Evolutionary conservation across 169 alveolate species (phyloP), one percentile per base, ranked within the genome.

Genomic region (Miamiensis avidus): DNA sequence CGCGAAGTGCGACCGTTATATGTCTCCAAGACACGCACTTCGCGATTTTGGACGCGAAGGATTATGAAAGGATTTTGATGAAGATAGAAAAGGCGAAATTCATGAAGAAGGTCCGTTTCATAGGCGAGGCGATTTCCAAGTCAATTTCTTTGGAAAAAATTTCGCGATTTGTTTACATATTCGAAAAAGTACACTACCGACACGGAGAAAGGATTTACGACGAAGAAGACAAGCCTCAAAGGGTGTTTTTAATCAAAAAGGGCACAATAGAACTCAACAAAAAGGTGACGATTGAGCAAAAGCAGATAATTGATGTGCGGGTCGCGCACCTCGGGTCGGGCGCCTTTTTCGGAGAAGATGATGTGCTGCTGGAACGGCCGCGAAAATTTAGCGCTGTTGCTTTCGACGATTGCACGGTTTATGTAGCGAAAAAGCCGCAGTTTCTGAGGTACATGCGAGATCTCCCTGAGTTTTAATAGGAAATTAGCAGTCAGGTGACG

Each of bases 1-100:
- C 88, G 28, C 31, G 86, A 65, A 31, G 69, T 27, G 81, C 81
- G 1, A 74, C 81, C 20, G 69, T 73, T 31, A 31, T 33, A 30
- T 82, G 81, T 31, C 74, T 82, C 1, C 11, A 34, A 25, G 74
- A 82, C 72, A 30, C 74, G 1, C 72, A 69, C 27, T 73, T 73
- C 34, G 78, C 74, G 31, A 64, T 73, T 26, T 73, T 73, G n/a
- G 33, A 82, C 29, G 81, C 72, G 4, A 32, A 65, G 28, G 82
- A 76, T 33, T 83, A 74, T 34, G n/a, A 64, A 20, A 49, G 49
- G 49, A 64, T 85, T 26, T 26, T 49, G 1, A 81, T 30, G 79
- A 81, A 73, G 1, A 32, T n/a, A 30, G 34, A 32, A 74, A 74
- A 73, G 78, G 72, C 15, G 16, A 33, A 33, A 29, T 25, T 65